A percentile compares a stretch with the other conserved stretches of the same genome.
phyloP scores from a whole-genome alignment of 768 basidiomycete genomes.

The Tulasnella sp. region DNA sequence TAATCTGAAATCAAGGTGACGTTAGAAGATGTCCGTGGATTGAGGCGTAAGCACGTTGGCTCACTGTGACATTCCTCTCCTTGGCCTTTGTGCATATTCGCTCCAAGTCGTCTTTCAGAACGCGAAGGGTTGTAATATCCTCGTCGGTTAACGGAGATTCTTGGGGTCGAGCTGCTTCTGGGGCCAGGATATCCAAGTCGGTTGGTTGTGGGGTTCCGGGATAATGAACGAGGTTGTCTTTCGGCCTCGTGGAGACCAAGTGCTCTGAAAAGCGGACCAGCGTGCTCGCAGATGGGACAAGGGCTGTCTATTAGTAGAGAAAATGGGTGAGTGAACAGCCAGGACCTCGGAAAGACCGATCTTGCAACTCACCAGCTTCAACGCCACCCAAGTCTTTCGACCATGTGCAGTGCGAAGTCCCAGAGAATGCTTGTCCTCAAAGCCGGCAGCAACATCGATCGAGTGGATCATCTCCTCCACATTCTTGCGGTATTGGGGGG shows the following conservation, averaged over 20 bases:
- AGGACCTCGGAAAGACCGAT: neutral
- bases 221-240: slow-evolving; percentile 54
- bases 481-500: slow-evolving; percentile 60
- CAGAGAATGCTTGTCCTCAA: slow-evolving; percentile 56
- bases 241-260: slow-evolving; percentile 45
- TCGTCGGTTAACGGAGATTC: slow-evolving; percentile 49
- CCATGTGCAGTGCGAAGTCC: slow-evolving; percentile 44
- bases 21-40: neutral
- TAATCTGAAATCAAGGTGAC: slow-evolving; percentile 46
- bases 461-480: slow-evolving; percentile 75
- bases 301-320: slow-evolving; percentile 57
- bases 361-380: slow-evolving; percentile 67
- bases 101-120: slow-evolving; percentile 63
- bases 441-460: slow-evolving; percentile 78
- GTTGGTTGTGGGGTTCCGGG: slow-evolving; percentile 66
- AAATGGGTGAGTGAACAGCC: slow-evolving; percentile 18
- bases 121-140: slow-evolving; percentile 64
- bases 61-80: slow-evolving; percentile 40
- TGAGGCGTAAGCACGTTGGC: neutral
- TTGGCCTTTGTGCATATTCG: slow-evolving; percentile 67
- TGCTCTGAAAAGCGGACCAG: slow-evolving; percentile 66
- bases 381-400: slow-evolving; percentile 77
- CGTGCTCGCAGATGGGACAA: slow-evolving; percentile 64
- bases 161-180: neutral
- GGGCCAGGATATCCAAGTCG: slow-evolving; percentile 52